phyloP scores from a whole-genome alignment of 352 stramenopile genomes.

The Globisporangium rhizosaccharum region DNA sequence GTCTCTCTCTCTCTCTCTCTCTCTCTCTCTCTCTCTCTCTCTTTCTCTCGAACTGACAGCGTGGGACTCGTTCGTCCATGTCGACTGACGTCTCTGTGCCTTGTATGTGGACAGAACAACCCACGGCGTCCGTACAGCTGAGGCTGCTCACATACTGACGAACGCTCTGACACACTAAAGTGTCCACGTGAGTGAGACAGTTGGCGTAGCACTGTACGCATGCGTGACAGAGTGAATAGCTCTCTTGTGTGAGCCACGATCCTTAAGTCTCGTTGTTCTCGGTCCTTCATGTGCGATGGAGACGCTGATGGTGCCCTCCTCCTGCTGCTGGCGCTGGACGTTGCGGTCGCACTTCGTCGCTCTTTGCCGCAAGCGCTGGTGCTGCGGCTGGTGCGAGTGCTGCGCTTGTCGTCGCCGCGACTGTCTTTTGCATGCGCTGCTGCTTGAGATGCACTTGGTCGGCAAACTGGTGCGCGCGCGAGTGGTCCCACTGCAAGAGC shows the following conservation, averaged over 20 bases:
- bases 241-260: not conserved
- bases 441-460: conserved; percentile 27
- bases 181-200: too few species aligned
- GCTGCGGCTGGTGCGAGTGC: not conserved
- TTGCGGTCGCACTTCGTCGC: conserved; percentile 12
- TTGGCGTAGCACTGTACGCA: too few species aligned
- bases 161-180: too few species aligned
- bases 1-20: too few species aligned
- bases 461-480: conserved; percentile 25
- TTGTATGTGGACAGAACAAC: conserved; percentile 11
- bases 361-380: conserved; percentile 1
- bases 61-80: too few species aligned
- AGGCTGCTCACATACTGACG: not conserved
- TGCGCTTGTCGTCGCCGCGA: not conserved
- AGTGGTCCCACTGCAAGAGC: conserved; percentile 31
- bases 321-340: not conserved
- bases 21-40: too few species aligned
- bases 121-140: conserved; percentile 17
- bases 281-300: not conserved
- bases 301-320: conserved; percentile 3
- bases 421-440: conserved; percentile 16
- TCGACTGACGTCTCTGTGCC: not conserved
- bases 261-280: not conserved
- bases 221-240: not conserved
- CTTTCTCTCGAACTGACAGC: not conserved